Evolutionary conservation across 2,329 filamentous ascomycete genomes (phyloP).

Genomic region (Lachnellula occidentalis): DNA sequence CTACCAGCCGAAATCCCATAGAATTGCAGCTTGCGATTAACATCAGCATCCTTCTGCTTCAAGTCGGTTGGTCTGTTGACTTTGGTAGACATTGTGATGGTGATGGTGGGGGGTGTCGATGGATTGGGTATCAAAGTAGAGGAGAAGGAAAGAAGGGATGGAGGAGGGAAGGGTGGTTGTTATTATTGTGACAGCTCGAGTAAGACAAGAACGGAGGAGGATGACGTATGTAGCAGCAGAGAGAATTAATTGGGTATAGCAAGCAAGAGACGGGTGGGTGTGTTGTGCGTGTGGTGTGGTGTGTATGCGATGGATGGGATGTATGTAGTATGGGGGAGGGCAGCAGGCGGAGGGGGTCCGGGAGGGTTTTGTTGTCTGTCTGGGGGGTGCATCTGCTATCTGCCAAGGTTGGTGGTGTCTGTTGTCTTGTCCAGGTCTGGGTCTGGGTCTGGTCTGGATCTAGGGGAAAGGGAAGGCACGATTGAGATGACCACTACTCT

Average conservation of each 20-base stretch:
- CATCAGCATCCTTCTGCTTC: slow-evolving; percentile 43
- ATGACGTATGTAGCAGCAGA: neutral
- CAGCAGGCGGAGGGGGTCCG: neutral
- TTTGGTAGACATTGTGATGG: slow-evolving; percentile 8
- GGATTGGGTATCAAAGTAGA: slow-evolving; percentile 20
- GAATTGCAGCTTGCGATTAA: slow-evolving; percentile 90
- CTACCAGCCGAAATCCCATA: slow-evolving; percentile 77
- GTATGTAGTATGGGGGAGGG: neutral
- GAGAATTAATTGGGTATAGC: neutral
- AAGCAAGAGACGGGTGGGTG: neutral
- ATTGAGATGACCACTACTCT: too few species aligned
- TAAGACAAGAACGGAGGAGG: neutral
- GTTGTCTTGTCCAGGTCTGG: too few species aligned
- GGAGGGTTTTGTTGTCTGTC: neutral
- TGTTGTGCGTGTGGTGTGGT: too few species aligned
- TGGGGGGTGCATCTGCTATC: neutral
- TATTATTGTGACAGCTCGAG: neutral
- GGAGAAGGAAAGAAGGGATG: slow-evolving; percentile 2
- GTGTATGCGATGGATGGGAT: too few species aligned
- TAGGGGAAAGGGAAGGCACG: too few species aligned
- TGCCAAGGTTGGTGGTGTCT: too few species aligned
- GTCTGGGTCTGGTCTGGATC: too few species aligned
- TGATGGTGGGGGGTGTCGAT: neutral
- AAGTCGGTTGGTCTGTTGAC: slow-evolving; percentile 29
- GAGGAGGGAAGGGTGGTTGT: neutral